These are phyloP conservation scores for Ophiocordyceps polyrhachis-furcata DNA, from an alignment of 2,329 filamentous ascomycete species.

Conservation along the genomic window DNA sequence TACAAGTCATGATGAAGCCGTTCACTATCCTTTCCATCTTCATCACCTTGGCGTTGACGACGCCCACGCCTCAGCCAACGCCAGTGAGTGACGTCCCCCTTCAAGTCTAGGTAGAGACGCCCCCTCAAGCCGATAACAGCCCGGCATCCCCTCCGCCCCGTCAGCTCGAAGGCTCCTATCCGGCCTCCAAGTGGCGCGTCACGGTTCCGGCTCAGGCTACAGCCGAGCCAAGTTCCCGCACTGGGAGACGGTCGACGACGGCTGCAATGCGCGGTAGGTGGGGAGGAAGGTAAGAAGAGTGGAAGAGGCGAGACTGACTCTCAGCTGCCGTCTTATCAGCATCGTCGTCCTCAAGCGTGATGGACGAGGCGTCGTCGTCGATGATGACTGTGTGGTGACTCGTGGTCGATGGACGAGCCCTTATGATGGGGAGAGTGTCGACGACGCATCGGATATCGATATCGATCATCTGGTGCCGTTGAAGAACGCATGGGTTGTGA, in stretches of 20 bases:
- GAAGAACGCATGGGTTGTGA: conserved; percentile 59
- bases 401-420: conserved; percentile 49
- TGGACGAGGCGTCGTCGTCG: conserved; percentile 41
- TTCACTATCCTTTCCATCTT: neutral
- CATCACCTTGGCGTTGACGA: neutral
- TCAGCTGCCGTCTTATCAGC: conserved; percentile 8
- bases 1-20: neutral
- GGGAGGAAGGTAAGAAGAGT: neutral
- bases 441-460: conserved; percentile 48
- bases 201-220: conserved; percentile 38
- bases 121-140: conserved; percentile 12
- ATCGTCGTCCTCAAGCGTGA: conserved; percentile 60
- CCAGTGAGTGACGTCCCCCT: neutral
- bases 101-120: too few relatives aligned
- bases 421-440: conserved; percentile 58
- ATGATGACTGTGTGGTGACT: conserved; percentile 42
- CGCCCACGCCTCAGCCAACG: neutral
- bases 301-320: neutral
- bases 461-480: conserved; percentile 75
- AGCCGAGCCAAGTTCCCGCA: conserved; percentile 50
- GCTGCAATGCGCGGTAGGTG: conserved; percentile 46
- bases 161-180: conserved; percentile 39
- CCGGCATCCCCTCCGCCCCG: conserved; percentile 42
- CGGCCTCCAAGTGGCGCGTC: conserved; percentile 35
- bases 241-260: conserved; percentile 46